Evolutionary conservation across 345 rosid genomes (phyloP), one percentile per base, ranked within the genome.

Genomic region (Durio zibethinus): DNA sequence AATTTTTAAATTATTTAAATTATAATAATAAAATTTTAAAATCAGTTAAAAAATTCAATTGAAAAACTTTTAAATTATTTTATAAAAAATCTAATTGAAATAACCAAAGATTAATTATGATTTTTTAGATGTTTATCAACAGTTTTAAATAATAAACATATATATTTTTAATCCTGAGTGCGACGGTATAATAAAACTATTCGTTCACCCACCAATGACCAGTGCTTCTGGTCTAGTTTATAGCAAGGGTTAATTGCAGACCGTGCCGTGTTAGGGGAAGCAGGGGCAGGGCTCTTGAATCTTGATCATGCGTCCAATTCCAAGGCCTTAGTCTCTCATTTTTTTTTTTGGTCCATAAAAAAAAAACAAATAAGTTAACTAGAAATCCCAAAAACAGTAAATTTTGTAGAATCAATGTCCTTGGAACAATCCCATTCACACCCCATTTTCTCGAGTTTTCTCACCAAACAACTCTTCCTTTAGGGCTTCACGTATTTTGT

Each of bases 401-500:
- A 21, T 14, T 45, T 66, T 21, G 21, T 43, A 25, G 33, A 68
- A 68, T 68, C 73, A 60, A 4, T 14, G 64, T 60, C 35, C 64
- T 57, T 57, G 62, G 16, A 23, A 8, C 6, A 4, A 4, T 29
- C 36, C 7, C 36, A 27, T 27, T 25, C 31, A 25, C 36, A 27
- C 14, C 7, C 10, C 36, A 1, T 12, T 25, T 1, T 59, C 5
- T 1, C 31, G 0, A 1, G 3, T 25, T 25, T 25, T 8, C 33
- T 23, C 63, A 60, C 36, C 76, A 14, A 5, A 48, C 35, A 2
- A 15, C 4, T 72, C 20, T 75, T 45, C 38, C 16, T 66, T 75
- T 40, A 11, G 56, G 74, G 50, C 76, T 77, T 65, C 82, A 75
- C 76, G 78, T 35, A 60, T 36, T 33, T 65, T 59, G 72, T 62